These are phyloP conservation scores for Alternaria dauci DNA, from an alignment of 2,329 filamentous ascomycete species.

Conservation along the genomic window DNA sequence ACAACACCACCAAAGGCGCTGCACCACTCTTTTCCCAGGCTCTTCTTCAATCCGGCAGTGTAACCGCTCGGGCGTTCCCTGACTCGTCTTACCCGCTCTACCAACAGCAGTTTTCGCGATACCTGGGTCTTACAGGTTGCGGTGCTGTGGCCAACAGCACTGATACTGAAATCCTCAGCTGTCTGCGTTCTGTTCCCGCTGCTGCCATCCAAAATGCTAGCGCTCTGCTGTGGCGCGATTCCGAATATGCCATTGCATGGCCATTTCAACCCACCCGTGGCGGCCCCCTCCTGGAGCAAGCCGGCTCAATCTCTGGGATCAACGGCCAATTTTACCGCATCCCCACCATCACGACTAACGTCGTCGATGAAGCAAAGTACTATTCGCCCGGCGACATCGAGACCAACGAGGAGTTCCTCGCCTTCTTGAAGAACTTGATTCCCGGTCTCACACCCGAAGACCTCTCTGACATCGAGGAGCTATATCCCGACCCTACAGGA, in stretches of 20 bases:
- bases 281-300: constrained; percentile 55
- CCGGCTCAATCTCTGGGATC: constrained; percentile 48
- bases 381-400: constrained; percentile 38
- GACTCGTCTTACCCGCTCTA: constrained; percentile 40
- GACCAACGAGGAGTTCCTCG: constrained; percentile 45
- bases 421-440: constrained; percentile 36
- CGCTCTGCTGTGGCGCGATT: constrained; percentile 45
- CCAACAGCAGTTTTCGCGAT: constrained; percentile 34
- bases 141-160: constrained; percentile 26
- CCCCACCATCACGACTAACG: constrained; percentile 40
- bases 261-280: constrained; percentile 57
- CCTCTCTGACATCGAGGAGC: constrained; percentile 27
- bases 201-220: constrained; percentile 48
- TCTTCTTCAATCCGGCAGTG: constrained; percentile 38
- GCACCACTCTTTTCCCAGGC: constrained; percentile 39
- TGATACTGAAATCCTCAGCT: constrained; percentile 47
- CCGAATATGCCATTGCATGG: constrained; percentile 53
- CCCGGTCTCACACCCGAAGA: constrained; percentile 29
- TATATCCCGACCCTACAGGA: constrained; percentile 36
- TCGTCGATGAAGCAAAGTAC: constrained; percentile 45
- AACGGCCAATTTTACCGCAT: constrained; percentile 37
- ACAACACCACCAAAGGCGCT: constrained; percentile 31
- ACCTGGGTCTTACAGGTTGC: constrained; percentile 30
- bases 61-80: constrained; percentile 40
- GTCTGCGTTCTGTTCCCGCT: constrained; percentile 51